Base-by-base conservation (phyloP, 2,329 filamentous ascomycete species). In the Paracorniculantispora psalliotae region DNA sequence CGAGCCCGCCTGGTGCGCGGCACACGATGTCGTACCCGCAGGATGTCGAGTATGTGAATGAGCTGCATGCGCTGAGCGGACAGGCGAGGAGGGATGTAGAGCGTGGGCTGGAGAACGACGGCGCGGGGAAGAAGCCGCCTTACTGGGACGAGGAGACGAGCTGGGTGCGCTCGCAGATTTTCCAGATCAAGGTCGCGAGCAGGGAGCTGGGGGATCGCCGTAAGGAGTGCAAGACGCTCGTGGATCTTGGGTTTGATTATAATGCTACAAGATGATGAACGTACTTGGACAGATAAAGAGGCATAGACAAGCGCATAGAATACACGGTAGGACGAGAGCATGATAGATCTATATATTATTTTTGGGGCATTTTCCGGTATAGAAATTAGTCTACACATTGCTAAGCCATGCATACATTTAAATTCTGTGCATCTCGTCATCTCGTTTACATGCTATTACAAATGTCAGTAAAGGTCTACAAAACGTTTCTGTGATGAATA, bases 41-140 rank as follows among this genome's bases (percentile, higher is more conserved):
- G 39, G 85, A 88, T 65, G 79, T 79, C 0, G 73, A 82, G 3
- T 86, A 87, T 63, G 81, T 88, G 63, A 87, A 88, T 63, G 72
- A 73, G 61, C 68, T 87, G 56, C 73, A 81, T 48, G 73, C 77
- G 13, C 79, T 80, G 73, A 80, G 78, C 17, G 66, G 72, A 10
- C 68, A 66, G 2, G 80, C 79, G 1, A 49, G 57, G 17, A 65
- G 56, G 41, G 63, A 52, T 5, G 49, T 62, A 0, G 30, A 17
- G 28, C 28, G 19, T 7, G 70, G 65, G 0, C 63, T 77, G 4
- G 72, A 72, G 21, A 74, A 75, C 39, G 67, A 70, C 2, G 75
- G 75, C 0, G 57, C 61, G 7, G 74, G 75, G 0, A 76, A 74
- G 64, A 63, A 51, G 2, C 71, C 74, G 2, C 73, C 74, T 1